phyloP scores from a whole-genome alignment of 345 rosid species.

The Eucalyptus erythrocorys region DNA sequence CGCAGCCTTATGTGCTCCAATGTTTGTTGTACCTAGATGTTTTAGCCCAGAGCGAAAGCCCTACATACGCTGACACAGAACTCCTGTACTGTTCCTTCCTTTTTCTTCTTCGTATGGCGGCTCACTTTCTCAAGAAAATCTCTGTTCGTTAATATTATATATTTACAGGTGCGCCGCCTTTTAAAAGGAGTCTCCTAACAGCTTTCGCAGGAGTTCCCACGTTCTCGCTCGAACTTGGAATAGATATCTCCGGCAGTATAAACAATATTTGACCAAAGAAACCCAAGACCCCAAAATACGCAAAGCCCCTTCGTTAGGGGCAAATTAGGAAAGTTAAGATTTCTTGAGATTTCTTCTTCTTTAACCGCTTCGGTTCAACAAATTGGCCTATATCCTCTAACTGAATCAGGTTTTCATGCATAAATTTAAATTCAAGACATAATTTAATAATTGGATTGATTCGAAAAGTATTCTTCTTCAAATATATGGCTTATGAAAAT shows the following conservation, averaged over 20 bases:
- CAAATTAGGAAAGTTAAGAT: background rate
- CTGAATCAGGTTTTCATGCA: rapidly evolving
- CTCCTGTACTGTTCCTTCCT: background rate
- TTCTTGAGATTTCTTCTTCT: too few relatives aligned
- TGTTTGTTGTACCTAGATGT: too few relatives aligned
- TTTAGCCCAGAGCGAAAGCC: too few relatives aligned
- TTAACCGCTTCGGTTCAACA: too few relatives aligned
- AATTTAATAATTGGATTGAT: rapidly evolving
- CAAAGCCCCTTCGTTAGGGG: background rate
- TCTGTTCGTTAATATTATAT: background rate
- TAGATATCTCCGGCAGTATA: background rate
- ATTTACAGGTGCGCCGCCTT: background rate
- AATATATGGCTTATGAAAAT: too few relatives aligned
- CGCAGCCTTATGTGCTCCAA: too few relatives aligned
- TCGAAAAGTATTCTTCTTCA: rapidly evolving
- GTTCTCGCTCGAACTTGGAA: background rate
- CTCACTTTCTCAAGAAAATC: background rate
- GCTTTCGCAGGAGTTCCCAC: background rate
- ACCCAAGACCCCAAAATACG: background rate
- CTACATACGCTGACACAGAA: too few relatives aligned
- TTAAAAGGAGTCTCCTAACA: background rate
- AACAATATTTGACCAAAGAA: background rate
- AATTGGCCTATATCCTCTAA: background rate
- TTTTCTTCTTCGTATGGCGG: background rate
- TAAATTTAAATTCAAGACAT: too few relatives aligned